phyloP scores from a whole-genome alignment of 441 rosid genomes.

The Lepidium campestre region DNA sequence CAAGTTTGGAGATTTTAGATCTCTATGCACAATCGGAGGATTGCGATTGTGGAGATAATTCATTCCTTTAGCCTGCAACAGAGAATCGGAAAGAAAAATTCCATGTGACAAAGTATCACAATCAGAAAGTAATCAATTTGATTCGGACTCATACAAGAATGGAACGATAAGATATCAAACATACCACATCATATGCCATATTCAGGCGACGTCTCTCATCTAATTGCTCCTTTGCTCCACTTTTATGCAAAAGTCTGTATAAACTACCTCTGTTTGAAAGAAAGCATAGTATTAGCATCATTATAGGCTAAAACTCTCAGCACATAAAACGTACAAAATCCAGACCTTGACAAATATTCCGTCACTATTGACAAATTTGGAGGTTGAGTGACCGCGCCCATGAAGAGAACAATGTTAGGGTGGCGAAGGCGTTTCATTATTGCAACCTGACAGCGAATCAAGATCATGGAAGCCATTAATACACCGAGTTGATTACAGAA shows the following conservation, averaged over 20 bases:
- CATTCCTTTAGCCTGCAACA: slow-evolving; percentile 93
- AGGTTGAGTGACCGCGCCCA: slow-evolving; percentile 98
- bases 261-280: slow-evolving; percentile 84
- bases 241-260: slow-evolving; percentile 82
- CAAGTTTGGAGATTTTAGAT: slow-evolving; percentile 94
- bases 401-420: slow-evolving; percentile 98
- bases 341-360: slow-evolving; percentile 94
- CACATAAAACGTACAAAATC: not conserved
- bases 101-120: not conserved
- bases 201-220: slow-evolving; percentile 87
- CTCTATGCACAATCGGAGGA: slow-evolving; percentile 98
- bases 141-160: not conserved
- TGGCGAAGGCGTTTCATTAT: slow-evolving; percentile 98
- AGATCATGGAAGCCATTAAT: slow-evolving; percentile 11
- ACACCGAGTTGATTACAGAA: not conserved
- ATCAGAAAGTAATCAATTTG: slow-evolving; percentile 2
- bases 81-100: not conserved
- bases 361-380: slow-evolving; percentile 97
- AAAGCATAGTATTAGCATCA: slow-evolving; percentile 19
- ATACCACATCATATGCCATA: slow-evolving; percentile 99
- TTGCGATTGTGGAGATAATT: slow-evolving; percentile 93
- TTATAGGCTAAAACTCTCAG: not conserved
- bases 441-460: slow-evolving; percentile 59
- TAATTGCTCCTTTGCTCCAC: slow-evolving; percentile 74
- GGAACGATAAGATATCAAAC: slow-evolving; percentile 12